Conservation (phyloP, 352 stramenopile species). For the Globisporangium spiculum region DNA sequence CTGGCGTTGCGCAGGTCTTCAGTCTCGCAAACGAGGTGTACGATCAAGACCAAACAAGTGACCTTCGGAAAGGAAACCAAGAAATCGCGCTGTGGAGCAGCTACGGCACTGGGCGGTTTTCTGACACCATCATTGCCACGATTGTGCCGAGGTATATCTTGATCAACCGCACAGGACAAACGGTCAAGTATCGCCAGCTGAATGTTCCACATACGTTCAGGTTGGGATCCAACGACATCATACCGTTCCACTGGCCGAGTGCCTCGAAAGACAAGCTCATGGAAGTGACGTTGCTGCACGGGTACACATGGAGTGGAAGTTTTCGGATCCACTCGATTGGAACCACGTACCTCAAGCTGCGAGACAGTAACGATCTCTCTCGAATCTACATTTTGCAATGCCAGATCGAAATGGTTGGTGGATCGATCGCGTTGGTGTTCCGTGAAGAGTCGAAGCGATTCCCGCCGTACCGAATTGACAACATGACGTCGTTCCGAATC, state of each 20-base stretch:
- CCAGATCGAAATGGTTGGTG: constrained; percentile 83
- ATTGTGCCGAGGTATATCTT: constrained; percentile 85
- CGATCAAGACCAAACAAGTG: constrained; percentile 55
- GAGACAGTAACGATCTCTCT: constrained; percentile 59
- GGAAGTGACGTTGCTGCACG: constrained; percentile 81
- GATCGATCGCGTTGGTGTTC: constrained; percentile 83
- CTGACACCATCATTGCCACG: constrained; percentile 84
- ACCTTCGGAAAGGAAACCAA: constrained; percentile 63
- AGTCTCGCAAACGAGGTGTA: constrained; percentile 73
- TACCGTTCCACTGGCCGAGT: constrained; percentile 85
- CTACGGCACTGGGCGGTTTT: constrained; percentile 79
- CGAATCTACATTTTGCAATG: constrained; percentile 89
- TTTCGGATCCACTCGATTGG: constrained; percentile 85
- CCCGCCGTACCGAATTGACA: constrained; percentile 89
- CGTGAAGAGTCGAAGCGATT: constrained; percentile 83
- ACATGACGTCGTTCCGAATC: constrained; percentile 89
- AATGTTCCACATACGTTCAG: constrained; percentile 73
- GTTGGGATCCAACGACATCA: constrained; percentile 66
- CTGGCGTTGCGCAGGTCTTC: constrained; percentile 82
- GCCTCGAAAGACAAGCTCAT: constrained; percentile 71
- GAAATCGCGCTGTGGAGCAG: constrained; percentile 85
- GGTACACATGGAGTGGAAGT: constrained; percentile 82
- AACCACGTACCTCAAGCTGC: constrained; percentile 86
- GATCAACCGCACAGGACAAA: constrained; percentile 83
- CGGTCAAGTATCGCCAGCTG: constrained; percentile 83